Percentiles rank a stretch among this genome's conserved stretches.
Evolutionary conservation across 2,329 filamentous ascomycete genomes (phyloP).

Genomic region (Talaromyces islandicus): DNA sequence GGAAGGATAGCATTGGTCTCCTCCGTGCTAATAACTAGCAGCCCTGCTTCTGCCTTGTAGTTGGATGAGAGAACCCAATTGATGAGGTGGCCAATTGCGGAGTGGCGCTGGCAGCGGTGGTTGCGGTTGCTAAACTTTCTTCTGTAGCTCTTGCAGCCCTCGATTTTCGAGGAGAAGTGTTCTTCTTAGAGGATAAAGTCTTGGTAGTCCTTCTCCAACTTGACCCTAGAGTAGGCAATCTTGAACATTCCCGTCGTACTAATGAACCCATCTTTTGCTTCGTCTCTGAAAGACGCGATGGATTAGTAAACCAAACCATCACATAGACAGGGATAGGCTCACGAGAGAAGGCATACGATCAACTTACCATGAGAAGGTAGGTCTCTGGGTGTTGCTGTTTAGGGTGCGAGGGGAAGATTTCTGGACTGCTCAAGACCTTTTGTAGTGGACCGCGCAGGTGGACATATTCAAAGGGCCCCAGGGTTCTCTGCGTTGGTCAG

Average conservation of each 20-base stretch:
- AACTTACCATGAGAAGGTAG: constrained; percentile 83
- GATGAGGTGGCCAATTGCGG: too few relatives aligned
- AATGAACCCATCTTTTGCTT: constrained; percentile 59
- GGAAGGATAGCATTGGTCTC: constrained; percentile 52
- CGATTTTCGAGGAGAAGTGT: constrained; percentile 49
- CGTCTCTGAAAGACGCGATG: constrained; percentile 43
- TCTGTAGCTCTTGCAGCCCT: constrained; percentile 45
- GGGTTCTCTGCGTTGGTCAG: constrained; percentile 64
- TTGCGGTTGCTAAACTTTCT: constrained; percentile 44
- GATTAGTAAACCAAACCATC: not conserved
- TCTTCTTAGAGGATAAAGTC: constrained; percentile 47
- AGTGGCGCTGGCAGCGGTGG: constrained; percentile 42
- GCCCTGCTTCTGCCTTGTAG: not conserved
- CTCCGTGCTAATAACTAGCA: constrained; percentile 56
- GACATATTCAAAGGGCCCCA: constrained; percentile 90
- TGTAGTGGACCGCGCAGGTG: constrained; percentile 89
- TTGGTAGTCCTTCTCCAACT: constrained; percentile 54
- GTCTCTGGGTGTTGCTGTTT: constrained; percentile 65
- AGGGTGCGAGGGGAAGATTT: constrained; percentile 76
- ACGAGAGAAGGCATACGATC: too few relatives aligned
- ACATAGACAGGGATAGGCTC: not conserved
- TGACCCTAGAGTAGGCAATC: constrained; percentile 61
- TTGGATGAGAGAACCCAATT: constrained; percentile 47
- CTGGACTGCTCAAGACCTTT: constrained; percentile 77
- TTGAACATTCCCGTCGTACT: constrained; percentile 67